Evolutionary conservation across 768 basidiomycete genomes (phyloP).

Genomic region (Podaxis rugospora): DNA sequence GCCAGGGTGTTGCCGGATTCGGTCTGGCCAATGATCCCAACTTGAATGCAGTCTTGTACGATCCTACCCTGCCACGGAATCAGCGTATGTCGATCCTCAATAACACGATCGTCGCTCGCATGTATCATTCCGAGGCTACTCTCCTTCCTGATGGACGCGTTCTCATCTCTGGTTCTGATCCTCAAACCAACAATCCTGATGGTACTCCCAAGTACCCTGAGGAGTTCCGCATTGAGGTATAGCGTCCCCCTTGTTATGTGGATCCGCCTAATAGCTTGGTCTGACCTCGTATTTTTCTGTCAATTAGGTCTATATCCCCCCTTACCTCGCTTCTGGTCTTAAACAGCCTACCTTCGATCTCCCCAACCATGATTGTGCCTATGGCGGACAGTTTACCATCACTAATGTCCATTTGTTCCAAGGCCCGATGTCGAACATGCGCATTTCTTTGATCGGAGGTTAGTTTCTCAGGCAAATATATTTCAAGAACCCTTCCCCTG

Average conservation of each 20-base stretch:
- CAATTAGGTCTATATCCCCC: slow-evolving; percentile 75
- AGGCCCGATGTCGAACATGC: slow-evolving; percentile 39
- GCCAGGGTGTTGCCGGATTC: slow-evolving; percentile 68
- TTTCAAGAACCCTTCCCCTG: neutral
- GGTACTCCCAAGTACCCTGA: slow-evolving; percentile 54
- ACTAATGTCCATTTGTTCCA: slow-evolving; percentile 40
- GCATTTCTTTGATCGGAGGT: slow-evolving; percentile 65
- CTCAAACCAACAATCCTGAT: slow-evolving; percentile 42
- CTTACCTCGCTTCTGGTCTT: slow-evolving; percentile 67
- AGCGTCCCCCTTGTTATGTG: neutral
- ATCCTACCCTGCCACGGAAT: slow-evolving; percentile 53
- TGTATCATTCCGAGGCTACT: slow-evolving; percentile 77
- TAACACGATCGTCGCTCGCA: slow-evolving; percentile 64
- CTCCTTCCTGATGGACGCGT: slow-evolving; percentile 74
- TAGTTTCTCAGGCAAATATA: slow-evolving; percentile 16
- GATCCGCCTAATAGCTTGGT: neutral
- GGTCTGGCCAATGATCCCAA: slow-evolving; percentile 66
- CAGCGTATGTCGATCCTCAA: slow-evolving; percentile 64
- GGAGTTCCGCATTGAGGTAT: slow-evolving; percentile 64
- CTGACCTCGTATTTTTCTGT: neutral
- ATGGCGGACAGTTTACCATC: slow-evolving; percentile 51
- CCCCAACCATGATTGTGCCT: slow-evolving; percentile 56
- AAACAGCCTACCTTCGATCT: slow-evolving; percentile 61
- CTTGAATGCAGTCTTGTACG: slow-evolving; percentile 61
- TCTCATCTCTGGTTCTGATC: slow-evolving; percentile 74